Evolutionary conservation across 352 stramenopile species (phyloP).

Genomic region (Phytophthora kernoviae): DNA sequence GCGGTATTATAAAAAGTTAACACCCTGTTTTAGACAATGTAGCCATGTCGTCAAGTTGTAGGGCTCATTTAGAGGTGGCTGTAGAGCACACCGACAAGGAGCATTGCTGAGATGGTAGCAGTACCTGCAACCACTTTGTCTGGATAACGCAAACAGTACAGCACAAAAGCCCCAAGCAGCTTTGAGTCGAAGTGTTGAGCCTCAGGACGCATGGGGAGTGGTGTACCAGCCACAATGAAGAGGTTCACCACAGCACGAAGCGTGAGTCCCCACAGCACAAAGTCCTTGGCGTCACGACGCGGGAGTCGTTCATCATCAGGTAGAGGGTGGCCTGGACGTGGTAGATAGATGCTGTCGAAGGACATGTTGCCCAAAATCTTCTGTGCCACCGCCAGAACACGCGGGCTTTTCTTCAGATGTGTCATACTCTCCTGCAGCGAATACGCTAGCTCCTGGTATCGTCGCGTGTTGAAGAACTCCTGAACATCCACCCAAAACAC

Average conservation of each 20-base stretch:
- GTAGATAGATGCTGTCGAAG: conserved; percentile 81
- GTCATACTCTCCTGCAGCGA: conserved; percentile 64
- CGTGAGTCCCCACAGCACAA: conserved; percentile 86
- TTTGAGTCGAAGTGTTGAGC: conserved; percentile 64
- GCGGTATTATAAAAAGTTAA: neutral
- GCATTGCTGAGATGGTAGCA: conserved; percentile 46
- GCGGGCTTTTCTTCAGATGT: conserved; percentile 36
- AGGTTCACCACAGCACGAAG: conserved; percentile 70
- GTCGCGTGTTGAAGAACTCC: conserved; percentile 64
- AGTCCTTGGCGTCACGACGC: conserved; percentile 61
- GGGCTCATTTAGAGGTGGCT: conserved; percentile 33
- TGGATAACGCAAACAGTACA: conserved; percentile 60
- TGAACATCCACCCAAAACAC: conserved; percentile 86
- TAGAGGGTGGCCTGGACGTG: conserved; percentile 43
- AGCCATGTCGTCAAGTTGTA: conserved; percentile 1
- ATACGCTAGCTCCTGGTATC: conserved; percentile 65
- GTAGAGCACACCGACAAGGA: conserved; percentile 48
- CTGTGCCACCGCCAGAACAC: conserved; percentile 34
- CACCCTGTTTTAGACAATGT: neutral
- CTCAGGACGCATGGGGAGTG: conserved; percentile 58
- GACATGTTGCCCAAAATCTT: conserved; percentile 57
- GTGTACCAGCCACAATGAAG: conserved; percentile 39
- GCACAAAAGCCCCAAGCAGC: conserved; percentile 47
- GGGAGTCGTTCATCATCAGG: conserved; percentile 48
- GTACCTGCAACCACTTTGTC: conserved; percentile 52